phyloP scores from a whole-genome alignment of 1,139 yeast genomes.

The Yamadazyma mexicana region DNA sequence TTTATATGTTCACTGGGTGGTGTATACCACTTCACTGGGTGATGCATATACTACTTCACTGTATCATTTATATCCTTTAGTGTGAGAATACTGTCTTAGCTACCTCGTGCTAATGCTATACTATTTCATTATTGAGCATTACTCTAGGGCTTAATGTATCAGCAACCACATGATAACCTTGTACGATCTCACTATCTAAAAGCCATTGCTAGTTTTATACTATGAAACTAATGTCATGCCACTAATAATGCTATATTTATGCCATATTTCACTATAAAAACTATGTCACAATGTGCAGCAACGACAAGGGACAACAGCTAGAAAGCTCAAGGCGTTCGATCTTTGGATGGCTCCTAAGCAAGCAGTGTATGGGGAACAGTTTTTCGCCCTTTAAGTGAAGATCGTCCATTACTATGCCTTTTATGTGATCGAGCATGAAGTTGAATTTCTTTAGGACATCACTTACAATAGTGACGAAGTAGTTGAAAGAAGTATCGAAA shows the following conservation, averaged over 20 bases:
- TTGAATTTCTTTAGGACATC: conserved; percentile 38
- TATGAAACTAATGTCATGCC: background rate
- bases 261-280: too few relatives aligned
- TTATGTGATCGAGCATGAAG: conserved; percentile 34
- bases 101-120: too few relatives aligned
- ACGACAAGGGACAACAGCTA: conserved; percentile 14
- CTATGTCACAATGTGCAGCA: background rate
- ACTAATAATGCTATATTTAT: background rate
- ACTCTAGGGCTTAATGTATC: too few relatives aligned
- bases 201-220: too few relatives aligned
- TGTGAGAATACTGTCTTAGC: too few relatives aligned
- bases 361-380: conserved; percentile 29
- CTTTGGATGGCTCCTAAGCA: conserved; percentile 33
- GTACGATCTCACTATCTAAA: too few relatives aligned
- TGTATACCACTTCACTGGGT: too few relatives aligned
- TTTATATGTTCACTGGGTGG: too few relatives aligned
- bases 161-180: too few relatives aligned
- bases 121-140: too few relatives aligned
- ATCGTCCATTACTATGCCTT: conserved; percentile 38
- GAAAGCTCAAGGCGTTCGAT: conserved; percentile 35
- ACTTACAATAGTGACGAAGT: conserved; percentile 32
- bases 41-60: too few relatives aligned
- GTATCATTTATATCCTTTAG: too few relatives aligned
- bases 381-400: conserved; percentile 32
- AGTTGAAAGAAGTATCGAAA: conserved; percentile 23